These are phyloP conservation scores for Kluyveromyces lactis DNA, from an alignment of 805 yeast genomes.

Conservation along the genomic window DNA sequence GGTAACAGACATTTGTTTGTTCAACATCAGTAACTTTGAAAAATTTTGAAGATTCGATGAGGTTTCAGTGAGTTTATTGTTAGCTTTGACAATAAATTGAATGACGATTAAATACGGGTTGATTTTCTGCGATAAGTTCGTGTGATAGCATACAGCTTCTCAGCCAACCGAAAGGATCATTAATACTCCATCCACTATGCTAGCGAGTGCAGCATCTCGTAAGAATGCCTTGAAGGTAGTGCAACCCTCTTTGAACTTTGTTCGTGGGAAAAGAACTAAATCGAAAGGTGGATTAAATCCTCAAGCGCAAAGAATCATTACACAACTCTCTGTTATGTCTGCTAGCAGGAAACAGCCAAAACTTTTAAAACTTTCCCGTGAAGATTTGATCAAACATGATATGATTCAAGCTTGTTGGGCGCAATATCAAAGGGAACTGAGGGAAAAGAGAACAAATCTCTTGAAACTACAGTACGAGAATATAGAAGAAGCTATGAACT, in stretches of 20 bases:
- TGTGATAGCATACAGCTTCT: too few relatives aligned
- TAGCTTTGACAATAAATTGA: too few relatives aligned
- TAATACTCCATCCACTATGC: too few relatives aligned
- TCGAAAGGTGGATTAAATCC: slow-evolving; percentile 34
- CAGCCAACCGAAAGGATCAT: too few relatives aligned
- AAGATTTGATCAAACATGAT: slow-evolving; percentile 79
- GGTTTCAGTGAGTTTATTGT: not conserved
- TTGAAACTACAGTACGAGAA: slow-evolving; percentile 54
- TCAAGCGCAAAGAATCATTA: slow-evolving; percentile 39
- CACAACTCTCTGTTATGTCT: slow-evolving; percentile 67
- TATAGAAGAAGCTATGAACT: slow-evolving; percentile 66
- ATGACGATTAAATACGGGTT: too few relatives aligned
- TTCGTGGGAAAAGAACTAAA: slow-evolving; percentile 45
- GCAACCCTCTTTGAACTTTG: slow-evolving; percentile 17
- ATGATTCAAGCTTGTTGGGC: slow-evolving; percentile 82
- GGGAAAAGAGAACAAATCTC: slow-evolving; percentile 33
- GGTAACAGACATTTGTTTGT: too few relatives aligned
- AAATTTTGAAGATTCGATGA: not conserved
- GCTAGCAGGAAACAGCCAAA: slow-evolving; percentile 87
- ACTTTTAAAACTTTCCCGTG: slow-evolving; percentile 55
- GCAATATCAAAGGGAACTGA: slow-evolving; percentile 44
- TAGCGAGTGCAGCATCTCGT: not conserved
- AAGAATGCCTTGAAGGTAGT: slow-evolving; percentile 3
- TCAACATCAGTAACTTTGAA: too few relatives aligned
- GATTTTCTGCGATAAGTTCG: too few relatives aligned